Conservation (phyloP, 768 basidiomycete genomes). For the Clavulina sp. region DNA sequence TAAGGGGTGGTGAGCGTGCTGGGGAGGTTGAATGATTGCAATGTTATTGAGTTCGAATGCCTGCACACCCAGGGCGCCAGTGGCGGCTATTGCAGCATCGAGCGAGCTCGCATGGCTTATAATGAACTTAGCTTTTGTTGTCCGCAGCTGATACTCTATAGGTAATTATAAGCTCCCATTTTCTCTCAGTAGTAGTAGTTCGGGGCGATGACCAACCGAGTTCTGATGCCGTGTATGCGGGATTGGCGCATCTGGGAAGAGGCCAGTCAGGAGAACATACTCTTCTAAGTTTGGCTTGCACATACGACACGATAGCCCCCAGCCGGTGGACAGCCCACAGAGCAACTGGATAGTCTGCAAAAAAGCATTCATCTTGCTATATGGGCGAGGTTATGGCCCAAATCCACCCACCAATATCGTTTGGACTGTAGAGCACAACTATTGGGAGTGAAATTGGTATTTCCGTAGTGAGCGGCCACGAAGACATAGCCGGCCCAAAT, state of each 20-base stretch:
- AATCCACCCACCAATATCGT: slow-evolving; percentile 5
- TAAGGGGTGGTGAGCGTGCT: background rate
- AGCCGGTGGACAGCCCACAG: slow-evolving; percentile 14
- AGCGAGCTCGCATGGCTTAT: slow-evolving; percentile 8
- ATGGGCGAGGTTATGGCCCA: background rate
- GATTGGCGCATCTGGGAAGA: slow-evolving; percentile 11
- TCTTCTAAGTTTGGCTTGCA: no score
- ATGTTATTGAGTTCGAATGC: slow-evolving; percentile 15
- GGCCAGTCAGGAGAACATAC: background rate
- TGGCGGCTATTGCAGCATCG: slow-evolving; percentile 7
- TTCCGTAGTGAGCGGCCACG: background rate
- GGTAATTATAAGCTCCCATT: background rate
- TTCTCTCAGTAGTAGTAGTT: background rate
- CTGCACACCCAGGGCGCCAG: slow-evolving; percentile 13
- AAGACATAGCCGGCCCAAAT: background rate
- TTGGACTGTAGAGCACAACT: slow-evolving; percentile 10
- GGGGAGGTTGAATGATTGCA: slow-evolving; percentile 6
- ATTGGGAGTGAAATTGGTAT: background rate
- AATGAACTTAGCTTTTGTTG: slow-evolving; percentile 10
- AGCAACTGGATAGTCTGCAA: slow-evolving; percentile 12
- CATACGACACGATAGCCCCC: slow-evolving; percentile 13
- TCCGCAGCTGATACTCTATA: slow-evolving; percentile 11
- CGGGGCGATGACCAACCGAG: slow-evolving; percentile 11
- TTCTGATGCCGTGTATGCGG: slow-evolving; percentile 12
- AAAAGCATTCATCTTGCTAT: background rate